Conservation (phyloP, 2,329 filamentous ascomycete genomes). For the Fusarium pseudoanthophilum region DNA sequence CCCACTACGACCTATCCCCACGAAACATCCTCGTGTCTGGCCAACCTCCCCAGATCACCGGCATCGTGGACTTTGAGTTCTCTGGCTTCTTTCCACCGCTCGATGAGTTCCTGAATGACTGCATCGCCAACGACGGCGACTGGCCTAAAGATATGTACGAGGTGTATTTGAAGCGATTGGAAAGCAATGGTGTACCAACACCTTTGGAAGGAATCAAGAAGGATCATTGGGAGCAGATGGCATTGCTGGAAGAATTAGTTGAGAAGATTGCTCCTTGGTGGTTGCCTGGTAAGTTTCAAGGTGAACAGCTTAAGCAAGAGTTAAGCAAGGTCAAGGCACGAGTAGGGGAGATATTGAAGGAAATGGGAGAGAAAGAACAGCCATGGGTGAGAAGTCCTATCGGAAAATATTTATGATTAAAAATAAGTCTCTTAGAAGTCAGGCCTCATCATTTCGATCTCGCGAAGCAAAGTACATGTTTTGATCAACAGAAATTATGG, state of each 20-base stretch:
- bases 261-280: slow-evolving; percentile 16
- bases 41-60: background rate
- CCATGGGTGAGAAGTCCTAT: too few species aligned
- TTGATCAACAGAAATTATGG: too few species aligned
- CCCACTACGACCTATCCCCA: slow-evolving; percentile 11
- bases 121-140: background rate
- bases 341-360: background rate
- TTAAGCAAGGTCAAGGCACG: background rate
- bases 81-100: slow-evolving; percentile 6
- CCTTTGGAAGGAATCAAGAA: background rate
- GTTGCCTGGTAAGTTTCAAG: background rate
- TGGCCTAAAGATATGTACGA: slow-evolving; percentile 1
- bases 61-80: slow-evolving; percentile 22
- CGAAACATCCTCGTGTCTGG: slow-evolving; percentile 11
- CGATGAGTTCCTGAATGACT: slow-evolving; percentile 16
- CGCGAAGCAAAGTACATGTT: too few species aligned
- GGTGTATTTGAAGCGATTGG: background rate
- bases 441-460: too few species aligned
- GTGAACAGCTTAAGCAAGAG: background rate
- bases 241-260: background rate
- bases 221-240: background rate
- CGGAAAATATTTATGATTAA: too few species aligned
- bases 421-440: too few species aligned
- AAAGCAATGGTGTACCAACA: background rate
- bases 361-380: background rate